Evolutionary conservation across 192 early-diverging fungal species (phyloP), one percentile per base, ranked within the genome.

Genomic region (Phlyctochytrium planicorne): DNA sequence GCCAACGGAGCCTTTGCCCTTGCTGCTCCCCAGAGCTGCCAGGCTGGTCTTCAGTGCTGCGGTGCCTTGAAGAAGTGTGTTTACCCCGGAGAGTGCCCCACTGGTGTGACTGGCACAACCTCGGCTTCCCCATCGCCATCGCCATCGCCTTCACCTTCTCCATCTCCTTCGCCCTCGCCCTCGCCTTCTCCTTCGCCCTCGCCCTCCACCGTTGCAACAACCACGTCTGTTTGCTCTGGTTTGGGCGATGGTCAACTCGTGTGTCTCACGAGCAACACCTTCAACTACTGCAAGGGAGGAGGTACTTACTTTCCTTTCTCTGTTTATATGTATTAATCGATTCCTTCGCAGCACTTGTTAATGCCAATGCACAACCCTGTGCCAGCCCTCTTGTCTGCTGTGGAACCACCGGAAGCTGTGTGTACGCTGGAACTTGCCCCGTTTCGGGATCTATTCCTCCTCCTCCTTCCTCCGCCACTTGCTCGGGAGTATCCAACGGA

Each of bases 281-380:
- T 61, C 35, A 68, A 68, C 27, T 20, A 61, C n/a, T 68, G 67
- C 55, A 27, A n/a, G 32, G 34, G 37, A 14, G 68, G 60, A 52
- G 68, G 68, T 50, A 50, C n/a, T 14, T 50, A 50, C n/a, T n/a
- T n/a, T n/a, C n/a, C n/a, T n/a, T n/a, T n/a, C n/a, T n/a, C n/a
- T n/a, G n/a, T n/a, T n/a, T n/a, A n/a, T n/a, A n/a, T n/a, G n/a
- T n/a, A n/a, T n/a, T n/a, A n/a, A n/a, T n/a, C n/a, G n/a, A n/a
- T n/a, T n/a, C n/a, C n/a, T n/a, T n/a, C n/a, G n/a, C n/a, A n/a
- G n/a, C n/a, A n/a, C 20, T 47, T 47, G 40, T 20, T 20, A 47
- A 47, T 47, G 40, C 40, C 10, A 20, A 14, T 47, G 10, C 40
- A 14, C 55, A 57, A 25, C 27, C 55, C 25, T 57, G 55, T 27